A percentile compares a stretch with the other conserved stretches of the same genome.
These are phyloP conservation scores for Moniliophthora roreri DNA, from an alignment of 1,284 basidiomycete genomes.

Conservation along the genomic window DNA sequence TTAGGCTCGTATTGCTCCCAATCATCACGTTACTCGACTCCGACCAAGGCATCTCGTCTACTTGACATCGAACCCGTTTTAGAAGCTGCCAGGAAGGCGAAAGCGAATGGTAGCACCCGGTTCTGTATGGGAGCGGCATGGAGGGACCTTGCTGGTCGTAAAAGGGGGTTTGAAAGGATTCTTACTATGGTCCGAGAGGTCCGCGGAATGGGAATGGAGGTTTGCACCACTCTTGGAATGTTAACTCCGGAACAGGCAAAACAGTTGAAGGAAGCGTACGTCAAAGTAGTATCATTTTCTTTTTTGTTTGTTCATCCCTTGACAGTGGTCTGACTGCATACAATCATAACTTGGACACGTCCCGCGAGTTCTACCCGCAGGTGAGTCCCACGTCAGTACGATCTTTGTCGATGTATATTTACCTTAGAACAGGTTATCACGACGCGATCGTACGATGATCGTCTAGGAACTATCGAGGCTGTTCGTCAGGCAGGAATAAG, in stretches of 20 bases:
- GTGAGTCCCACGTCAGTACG: constrained; percentile 36
- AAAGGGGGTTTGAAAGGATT: constrained; percentile 93
- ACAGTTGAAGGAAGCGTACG: constrained; percentile 89
- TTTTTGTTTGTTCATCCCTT: constrained; percentile 9
- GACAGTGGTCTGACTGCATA: constrained; percentile 90
- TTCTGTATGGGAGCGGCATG: constrained; percentile 99
- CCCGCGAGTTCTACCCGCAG: constrained; percentile 94
- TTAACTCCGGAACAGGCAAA: constrained; percentile 91
- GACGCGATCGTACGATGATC: constrained; percentile 92
- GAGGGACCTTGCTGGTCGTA: constrained; percentile 92
- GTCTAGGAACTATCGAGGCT: constrained; percentile 85
- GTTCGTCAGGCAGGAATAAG: constrained; percentile 96
- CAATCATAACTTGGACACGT: constrained; percentile 99
- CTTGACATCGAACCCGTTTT: constrained; percentile 93
- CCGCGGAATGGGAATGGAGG: constrained; percentile 92
- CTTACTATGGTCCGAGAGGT: constrained; percentile 91
- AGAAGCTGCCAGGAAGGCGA: constrained; percentile 88
- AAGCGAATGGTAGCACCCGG: constrained; percentile 93
- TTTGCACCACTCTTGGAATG: constrained; percentile 99
- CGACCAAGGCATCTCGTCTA: constrained; percentile 86
- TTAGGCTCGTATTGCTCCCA: constrained; percentile 96
- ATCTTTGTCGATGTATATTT: constrained; percentile 5
- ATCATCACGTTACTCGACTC: constrained; percentile 88
- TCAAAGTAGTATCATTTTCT: constrained; percentile 16
- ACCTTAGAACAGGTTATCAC: constrained; percentile 77